A percentile compares a stretch with the other conserved stretches of the same genome.
phyloP scores from a whole-genome alignment of 2,329 filamentous ascomycete genomes.

The Aspergillus luchuensis region DNA sequence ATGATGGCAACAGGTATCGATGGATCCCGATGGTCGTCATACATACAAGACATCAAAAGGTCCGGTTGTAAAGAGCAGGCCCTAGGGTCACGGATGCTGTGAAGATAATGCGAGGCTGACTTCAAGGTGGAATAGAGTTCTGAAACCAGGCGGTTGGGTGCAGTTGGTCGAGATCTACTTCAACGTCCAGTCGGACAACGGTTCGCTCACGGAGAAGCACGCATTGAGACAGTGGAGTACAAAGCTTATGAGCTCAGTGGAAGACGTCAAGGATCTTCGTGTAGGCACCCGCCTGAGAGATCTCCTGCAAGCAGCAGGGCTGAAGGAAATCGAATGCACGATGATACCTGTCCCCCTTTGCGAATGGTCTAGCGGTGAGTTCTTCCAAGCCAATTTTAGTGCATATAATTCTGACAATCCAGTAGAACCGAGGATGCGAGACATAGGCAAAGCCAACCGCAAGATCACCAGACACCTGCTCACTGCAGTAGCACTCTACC shows the following conservation, averaged over 20 bases:
- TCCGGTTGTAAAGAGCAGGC: conserved; percentile 27
- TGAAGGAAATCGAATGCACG: conserved; percentile 66
- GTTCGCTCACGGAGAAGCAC: conserved; percentile 68
- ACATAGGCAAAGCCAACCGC: conserved; percentile 46
- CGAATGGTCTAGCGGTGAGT: conserved; percentile 67
- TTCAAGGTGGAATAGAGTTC: conserved; percentile 31
- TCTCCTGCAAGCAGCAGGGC: conserved; percentile 63
- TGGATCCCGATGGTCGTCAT: conserved; percentile 69
- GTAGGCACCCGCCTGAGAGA: conserved; percentile 62
- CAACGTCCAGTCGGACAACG: conserved; percentile 83
- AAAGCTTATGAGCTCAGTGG: conserved; percentile 63
- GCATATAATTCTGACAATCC: conserved; percentile 22
- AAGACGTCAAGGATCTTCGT: conserved; percentile 67
- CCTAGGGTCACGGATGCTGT: not conserved
- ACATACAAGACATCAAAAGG: conserved; percentile 72
- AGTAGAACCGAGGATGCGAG: conserved; percentile 45
- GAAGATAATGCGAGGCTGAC: conserved; percentile 8
- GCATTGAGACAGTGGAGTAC: conserved; percentile 68
- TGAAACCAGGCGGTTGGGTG: conserved; percentile 78
- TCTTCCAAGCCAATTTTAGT: not conserved
- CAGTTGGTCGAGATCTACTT: conserved; percentile 88
- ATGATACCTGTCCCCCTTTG: conserved; percentile 70
- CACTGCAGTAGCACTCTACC: conserved; percentile 46
- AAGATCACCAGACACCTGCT: conserved; percentile 42
- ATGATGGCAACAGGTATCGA: conserved; percentile 65